Conservation (phyloP, 2,329 filamentous ascomycete genomes). For the Nigrospora osmanthi region DNA sequence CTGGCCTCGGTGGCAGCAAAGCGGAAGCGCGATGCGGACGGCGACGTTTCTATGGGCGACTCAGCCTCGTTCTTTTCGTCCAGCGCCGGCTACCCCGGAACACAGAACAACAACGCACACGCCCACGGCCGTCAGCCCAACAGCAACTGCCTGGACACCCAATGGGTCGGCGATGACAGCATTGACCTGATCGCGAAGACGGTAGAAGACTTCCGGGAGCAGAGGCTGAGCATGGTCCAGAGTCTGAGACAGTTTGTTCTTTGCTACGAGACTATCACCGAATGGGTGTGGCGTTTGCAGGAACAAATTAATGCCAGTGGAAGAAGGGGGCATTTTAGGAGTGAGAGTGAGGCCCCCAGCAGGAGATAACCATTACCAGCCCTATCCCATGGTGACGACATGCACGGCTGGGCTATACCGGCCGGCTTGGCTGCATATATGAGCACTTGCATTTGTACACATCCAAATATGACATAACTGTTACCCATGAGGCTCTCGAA, state of each 20-base stretch:
- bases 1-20: conserved; percentile 20
- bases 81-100: conserved; percentile 2
- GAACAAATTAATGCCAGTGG: not conserved
- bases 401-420: too few species aligned
- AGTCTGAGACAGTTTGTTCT: conserved; percentile 88
- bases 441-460: too few species aligned
- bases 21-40: conserved; percentile 26
- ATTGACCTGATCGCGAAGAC: conserved; percentile 78
- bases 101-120: not conserved
- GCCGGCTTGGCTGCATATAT: not conserved
- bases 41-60: conserved; percentile 37
- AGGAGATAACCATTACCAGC: not conserved
- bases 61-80: conserved; percentile 19
- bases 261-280: conserved; percentile 89
- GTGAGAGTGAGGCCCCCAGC: not conserved
- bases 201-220: conserved; percentile 82
- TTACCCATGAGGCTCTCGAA: too few species aligned
- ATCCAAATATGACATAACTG: too few species aligned
- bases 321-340: not conserved
- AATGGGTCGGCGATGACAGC: conserved; percentile 63
- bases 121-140: not conserved
- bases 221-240: conserved; percentile 94
- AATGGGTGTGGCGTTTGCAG: conserved; percentile 59
- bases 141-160: conserved; percentile 31
- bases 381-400: too few species aligned